Conservation (phyloP, 495 filamentous ascomycete genomes). For the Poronia punctata region DNA sequence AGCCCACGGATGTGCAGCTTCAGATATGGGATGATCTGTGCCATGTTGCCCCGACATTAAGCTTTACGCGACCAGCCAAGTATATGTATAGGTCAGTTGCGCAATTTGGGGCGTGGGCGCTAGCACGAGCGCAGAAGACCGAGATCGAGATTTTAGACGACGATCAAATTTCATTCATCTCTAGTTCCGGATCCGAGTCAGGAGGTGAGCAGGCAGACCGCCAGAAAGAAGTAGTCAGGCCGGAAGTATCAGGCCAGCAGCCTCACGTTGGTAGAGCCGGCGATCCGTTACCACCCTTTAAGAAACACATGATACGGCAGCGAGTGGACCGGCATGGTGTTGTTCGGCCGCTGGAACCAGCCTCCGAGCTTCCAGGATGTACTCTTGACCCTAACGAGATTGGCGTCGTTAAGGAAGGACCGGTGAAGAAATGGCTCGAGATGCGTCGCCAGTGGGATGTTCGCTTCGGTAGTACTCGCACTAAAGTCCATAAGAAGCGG, state of each 20-base stretch:
- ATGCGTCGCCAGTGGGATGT: slow-evolving; percentile 63
- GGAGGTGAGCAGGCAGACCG: slow-evolving; percentile 24
- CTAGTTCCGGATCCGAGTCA: slow-evolving; percentile 44
- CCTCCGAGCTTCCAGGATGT: slow-evolving; percentile 54
- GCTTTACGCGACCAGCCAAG: slow-evolving; percentile 89
- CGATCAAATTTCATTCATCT: slow-evolving; percentile 67
- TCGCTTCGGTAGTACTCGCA: slow-evolving; percentile 58
- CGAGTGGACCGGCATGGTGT: slow-evolving; percentile 69
- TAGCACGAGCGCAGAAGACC: slow-evolving; percentile 72
- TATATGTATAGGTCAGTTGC: slow-evolving; percentile 87
- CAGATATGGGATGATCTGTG: slow-evolving; percentile 95
- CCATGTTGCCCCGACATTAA: slow-evolving; percentile 83
- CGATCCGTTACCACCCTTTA: slow-evolving; percentile 72
- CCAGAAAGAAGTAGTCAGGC: slow-evolving; percentile 6
- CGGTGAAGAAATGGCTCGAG: slow-evolving; percentile 76
- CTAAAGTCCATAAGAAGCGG: slow-evolving; percentile 60
- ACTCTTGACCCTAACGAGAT: slow-evolving; percentile 55
- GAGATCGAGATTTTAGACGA: slow-evolving; percentile 77
- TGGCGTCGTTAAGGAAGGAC: slow-evolving; percentile 70
- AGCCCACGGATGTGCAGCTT: slow-evolving; percentile 85
- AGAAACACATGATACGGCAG: slow-evolving; percentile 85
- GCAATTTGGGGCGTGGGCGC: slow-evolving; percentile 85
- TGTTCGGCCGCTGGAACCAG: slow-evolving; percentile 57
- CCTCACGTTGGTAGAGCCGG: slow-evolving; percentile 66
- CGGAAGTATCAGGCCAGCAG: slow-evolving; percentile 9